Percentiles rank a stretch among this genome's conserved stretches.
Conservation (phyloP, 2,329 filamentous ascomycete genomes). For the Chlorencoelia australis region DNA sequence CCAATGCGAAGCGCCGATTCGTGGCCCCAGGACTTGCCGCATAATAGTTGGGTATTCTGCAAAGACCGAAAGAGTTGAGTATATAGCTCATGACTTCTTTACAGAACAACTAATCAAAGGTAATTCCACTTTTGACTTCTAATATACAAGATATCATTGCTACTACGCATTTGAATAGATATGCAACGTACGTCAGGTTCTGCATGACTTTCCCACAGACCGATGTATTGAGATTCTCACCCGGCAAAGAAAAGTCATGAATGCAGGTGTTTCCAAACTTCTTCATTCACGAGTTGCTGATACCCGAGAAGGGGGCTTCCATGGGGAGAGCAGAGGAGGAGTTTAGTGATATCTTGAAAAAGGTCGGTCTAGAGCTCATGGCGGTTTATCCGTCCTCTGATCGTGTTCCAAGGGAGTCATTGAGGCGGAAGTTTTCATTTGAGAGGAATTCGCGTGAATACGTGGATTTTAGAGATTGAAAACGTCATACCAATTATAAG, state of each 20-base stretch:
- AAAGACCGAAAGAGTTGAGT: conserved; percentile 9
- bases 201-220: background rate
- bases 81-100: conserved; percentile 22
- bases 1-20: background rate
- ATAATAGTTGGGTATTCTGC: background rate
- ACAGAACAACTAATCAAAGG: conserved; percentile 22
- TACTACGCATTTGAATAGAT: background rate
- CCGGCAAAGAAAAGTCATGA: background rate
- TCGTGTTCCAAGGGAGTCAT: background rate
- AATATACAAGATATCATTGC: background rate
- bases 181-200: background rate
- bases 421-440: background rate
- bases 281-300: background rate
- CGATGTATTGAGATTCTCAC: background rate
- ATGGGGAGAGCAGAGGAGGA: background rate
- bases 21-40: background rate
- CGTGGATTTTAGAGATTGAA: too few relatives aligned
- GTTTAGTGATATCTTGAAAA: background rate
- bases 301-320: background rate
- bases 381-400: background rate
- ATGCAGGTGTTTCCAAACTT: background rate
- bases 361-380: background rate
- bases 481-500: too few relatives aligned
- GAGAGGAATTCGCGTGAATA: too few relatives aligned
- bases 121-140: background rate